Conservation (phyloP, 2,329 filamentous ascomycete species). For the Aspergillus proliferans region DNA sequence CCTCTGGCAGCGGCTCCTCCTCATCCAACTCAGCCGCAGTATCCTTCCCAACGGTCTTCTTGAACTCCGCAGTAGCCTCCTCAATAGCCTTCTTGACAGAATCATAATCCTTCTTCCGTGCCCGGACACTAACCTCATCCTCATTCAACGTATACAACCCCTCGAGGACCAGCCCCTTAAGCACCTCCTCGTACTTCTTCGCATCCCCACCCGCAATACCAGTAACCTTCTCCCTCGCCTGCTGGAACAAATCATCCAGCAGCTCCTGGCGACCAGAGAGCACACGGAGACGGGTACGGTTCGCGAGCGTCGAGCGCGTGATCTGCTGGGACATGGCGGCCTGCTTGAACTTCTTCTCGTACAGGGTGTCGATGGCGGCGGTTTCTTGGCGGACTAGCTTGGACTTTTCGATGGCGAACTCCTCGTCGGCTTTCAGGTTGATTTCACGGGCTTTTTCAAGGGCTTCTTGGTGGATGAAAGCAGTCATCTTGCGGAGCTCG, state of each 20-base stretch:
- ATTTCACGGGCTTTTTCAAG: conserved; percentile 96
- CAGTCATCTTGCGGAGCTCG: conserved; percentile 99
- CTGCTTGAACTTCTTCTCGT: conserved; percentile 99
- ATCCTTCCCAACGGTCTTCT: conserved; percentile 67
- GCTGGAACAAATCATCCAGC: conserved; percentile 82
- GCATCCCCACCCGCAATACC: conserved; percentile 50
- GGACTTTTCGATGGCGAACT: conserved; percentile 98
- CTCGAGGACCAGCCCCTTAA: conserved; percentile 80
- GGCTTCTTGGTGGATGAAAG: conserved; percentile 98
- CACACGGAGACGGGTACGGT: conserved; percentile 89
- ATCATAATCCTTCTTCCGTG: conserved; percentile 72
- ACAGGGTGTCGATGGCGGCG: conserved; percentile 80
- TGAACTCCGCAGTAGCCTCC: conserved; percentile 73
- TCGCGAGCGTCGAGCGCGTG: conserved; percentile 89
- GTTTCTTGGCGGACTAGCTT: conserved; percentile 97
- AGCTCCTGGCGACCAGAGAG: conserved; percentile 83
- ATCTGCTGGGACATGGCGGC: conserved; percentile 98
- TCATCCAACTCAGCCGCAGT: conserved; percentile 68
- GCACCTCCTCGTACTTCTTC: conserved; percentile 63
- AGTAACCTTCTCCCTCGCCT: conserved; percentile 65
- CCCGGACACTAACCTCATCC: conserved; percentile 65
- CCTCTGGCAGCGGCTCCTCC: conserved; percentile 70
- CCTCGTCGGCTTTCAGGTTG: conserved; percentile 95
- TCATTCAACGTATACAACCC: conserved; percentile 85
- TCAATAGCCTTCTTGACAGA: conserved; percentile 71